Evolutionary conservation across 192 early-diverging fungal species (phyloP).

Genomic region (Dissophora ornata): DNA sequence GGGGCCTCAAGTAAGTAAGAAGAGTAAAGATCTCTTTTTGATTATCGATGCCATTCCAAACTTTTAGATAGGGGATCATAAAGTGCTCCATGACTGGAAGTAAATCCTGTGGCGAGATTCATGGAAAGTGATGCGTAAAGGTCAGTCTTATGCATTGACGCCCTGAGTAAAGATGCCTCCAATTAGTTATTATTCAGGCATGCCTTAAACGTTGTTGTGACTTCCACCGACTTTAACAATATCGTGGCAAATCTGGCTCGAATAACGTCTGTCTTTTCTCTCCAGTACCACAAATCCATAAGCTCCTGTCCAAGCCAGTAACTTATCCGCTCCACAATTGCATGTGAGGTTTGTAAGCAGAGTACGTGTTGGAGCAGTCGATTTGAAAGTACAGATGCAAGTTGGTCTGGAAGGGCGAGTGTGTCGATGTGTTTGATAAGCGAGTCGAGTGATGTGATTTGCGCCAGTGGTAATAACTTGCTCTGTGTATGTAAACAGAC

Average conservation of each 20-base stretch:
- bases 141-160: not conserved
- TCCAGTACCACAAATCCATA: constrained; percentile 60
- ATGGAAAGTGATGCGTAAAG: not conserved
- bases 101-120: constrained; percentile 38
- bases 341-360: constrained; percentile 11
- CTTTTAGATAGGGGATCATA: constrained; percentile 49
- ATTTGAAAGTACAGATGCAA: constrained; percentile 58
- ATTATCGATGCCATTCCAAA: constrained; percentile 63
- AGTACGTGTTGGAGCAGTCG: constrained; percentile 63
- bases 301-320: constrained; percentile 61
- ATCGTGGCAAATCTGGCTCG: constrained; percentile 41
- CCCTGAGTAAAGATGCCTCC: not conserved
- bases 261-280: constrained; percentile 39
- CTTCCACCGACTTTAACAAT: constrained; percentile 45
- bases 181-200: no score
- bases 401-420: constrained; percentile 60
- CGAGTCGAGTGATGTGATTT: constrained; percentile 54
- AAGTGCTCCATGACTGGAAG: constrained; percentile 64
- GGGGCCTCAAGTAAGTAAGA: constrained; percentile 57
- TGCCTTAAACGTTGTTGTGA: constrained; percentile 63
- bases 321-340: constrained; percentile 55
- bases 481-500: constrained; percentile 3
- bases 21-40: constrained; percentile 60
- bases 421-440: constrained; percentile 59
- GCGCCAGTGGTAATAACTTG: constrained; percentile 50